These are phyloP conservation scores for Aaosphaeria arxii DNA, from an alignment of 2,329 filamentous ascomycete species.

Conservation along the genomic window DNA sequence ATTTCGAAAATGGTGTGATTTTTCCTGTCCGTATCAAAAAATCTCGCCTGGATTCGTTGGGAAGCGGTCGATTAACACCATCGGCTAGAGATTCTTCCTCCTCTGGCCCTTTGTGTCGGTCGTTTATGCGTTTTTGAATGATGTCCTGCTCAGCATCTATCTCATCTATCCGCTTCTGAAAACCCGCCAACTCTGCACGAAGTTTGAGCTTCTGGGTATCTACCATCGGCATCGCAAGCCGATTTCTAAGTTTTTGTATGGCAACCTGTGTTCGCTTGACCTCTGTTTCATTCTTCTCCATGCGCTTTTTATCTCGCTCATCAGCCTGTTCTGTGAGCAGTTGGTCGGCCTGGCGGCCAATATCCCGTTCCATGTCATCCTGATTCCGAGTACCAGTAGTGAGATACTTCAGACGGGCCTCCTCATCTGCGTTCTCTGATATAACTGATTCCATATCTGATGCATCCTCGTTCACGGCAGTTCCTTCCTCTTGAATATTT, in stretches of 20 bases:
- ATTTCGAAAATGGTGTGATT: conserved; percentile 89
- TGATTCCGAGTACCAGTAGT: conserved; percentile 65
- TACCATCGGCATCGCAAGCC: conserved; percentile 54
- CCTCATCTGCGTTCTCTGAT: conserved; percentile 38
- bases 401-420: conserved; percentile 37
- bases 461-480: no score
- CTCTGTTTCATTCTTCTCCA: conserved; percentile 53
- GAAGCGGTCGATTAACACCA: conserved; percentile 59
- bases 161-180: conserved; percentile 62
- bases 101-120: conserved; percentile 61
- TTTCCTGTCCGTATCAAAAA: conserved; percentile 95
- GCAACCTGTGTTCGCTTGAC: conserved; percentile 64
- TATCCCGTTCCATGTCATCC: conserved; percentile 86
- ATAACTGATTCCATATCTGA: conserved; percentile 5
- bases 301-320: conserved; percentile 60
- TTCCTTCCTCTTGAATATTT: no score
- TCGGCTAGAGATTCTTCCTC: conserved; percentile 40
- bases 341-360: conserved; percentile 63
- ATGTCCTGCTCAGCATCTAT: conserved; percentile 72
- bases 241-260: conserved; percentile 57
- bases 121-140: conserved; percentile 77
- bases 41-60: conserved; percentile 80
- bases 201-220: conserved; percentile 57
- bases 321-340: conserved; percentile 61
- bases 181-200: conserved; percentile 63